Percentiles rank a stretch among this genome's conserved stretches.
phyloP scores from a whole-genome alignment of 345 rosid genomes.

The Syzygium aqueum region DNA sequence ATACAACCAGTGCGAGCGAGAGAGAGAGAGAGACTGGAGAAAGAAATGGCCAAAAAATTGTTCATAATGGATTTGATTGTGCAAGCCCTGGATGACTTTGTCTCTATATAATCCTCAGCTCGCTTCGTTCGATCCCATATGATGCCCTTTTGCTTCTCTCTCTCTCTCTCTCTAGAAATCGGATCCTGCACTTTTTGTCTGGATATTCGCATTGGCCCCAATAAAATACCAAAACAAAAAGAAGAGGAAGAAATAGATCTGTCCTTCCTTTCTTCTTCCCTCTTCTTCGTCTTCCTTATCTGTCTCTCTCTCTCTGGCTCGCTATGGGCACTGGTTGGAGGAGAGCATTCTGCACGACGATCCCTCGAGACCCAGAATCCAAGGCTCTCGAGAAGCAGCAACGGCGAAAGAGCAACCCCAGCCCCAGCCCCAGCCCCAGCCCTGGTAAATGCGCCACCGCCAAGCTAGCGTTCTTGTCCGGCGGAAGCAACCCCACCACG shows the following conservation, averaged over 20 bases:
- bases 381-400: neutral
- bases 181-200: constrained; percentile 31
- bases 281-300: neutral
- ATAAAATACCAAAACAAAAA: neutral
- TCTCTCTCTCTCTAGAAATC: constrained; percentile 7
- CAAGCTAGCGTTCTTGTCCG: neutral
- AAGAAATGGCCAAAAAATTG: neutral
- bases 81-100: neutral
- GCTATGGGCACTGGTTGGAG: constrained; percentile 94
- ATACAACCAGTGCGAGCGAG: neutral
- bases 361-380: constrained; percentile 45
- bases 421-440: neutral
- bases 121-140: neutral
- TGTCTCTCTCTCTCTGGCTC: neutral
- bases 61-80: neutral
- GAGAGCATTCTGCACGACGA: constrained; percentile 85
- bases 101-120: neutral
- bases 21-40: neutral
- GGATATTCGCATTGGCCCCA: constrained; percentile 16
- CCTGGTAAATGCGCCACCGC: neutral
- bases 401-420: neutral
- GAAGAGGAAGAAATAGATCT: constrained; percentile 7
- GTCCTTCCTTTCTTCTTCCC: neutral
- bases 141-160: constrained; percentile 8
- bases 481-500: neutral